Percentiles rank a stretch among this genome's conserved stretches.
Conservation (phyloP, 2,329 filamentous ascomycete species). For the Aaosphaeria pasadenensis region DNA sequence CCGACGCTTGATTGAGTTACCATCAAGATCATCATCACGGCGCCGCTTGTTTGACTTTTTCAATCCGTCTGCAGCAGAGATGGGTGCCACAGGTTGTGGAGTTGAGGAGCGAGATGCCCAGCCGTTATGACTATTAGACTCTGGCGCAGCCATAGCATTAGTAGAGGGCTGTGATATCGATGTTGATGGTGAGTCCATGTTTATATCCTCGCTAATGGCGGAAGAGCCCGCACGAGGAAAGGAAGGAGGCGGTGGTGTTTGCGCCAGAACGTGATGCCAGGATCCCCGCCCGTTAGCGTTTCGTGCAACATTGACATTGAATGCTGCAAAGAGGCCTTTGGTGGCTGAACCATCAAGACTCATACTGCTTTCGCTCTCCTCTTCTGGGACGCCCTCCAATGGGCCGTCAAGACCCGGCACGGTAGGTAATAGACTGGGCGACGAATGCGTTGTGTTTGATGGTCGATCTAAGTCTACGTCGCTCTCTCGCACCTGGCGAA, state of each 20-base stretch:
- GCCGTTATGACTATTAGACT: slow-evolving; percentile 17
- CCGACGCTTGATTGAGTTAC: slow-evolving; percentile 81
- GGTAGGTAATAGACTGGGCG: slow-evolving; percentile 62
- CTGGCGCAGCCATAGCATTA: slow-evolving; percentile 11
- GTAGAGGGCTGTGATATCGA: slow-evolving; percentile 18
- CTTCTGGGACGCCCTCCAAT: slow-evolving; percentile 68
- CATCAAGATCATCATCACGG: slow-evolving; percentile 87
- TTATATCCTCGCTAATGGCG: slow-evolving; percentile 63
- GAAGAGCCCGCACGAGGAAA: slow-evolving; percentile 56
- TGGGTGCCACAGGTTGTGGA: slow-evolving; percentile 34
- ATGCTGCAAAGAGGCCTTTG: slow-evolving; percentile 59
- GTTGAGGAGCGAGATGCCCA: slow-evolving; percentile 35
- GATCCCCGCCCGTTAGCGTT: slow-evolving; percentile 71
- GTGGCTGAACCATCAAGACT: slow-evolving; percentile 41
- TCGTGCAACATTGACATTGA: slow-evolving; percentile 70
- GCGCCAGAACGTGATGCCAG: slow-evolving; percentile 73
- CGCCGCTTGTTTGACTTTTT: slow-evolving; percentile 64
- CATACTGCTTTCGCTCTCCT: slow-evolving; percentile 58
- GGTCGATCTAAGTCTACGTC: slow-evolving; percentile 61
- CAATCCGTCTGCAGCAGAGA: slow-evolving; percentile 39
- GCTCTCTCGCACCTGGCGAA: slow-evolving; percentile 89
- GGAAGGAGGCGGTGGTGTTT: slow-evolving; percentile 56
- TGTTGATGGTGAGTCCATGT: slow-evolving; percentile 64
- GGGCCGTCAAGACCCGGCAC: slow-evolving; percentile 55
- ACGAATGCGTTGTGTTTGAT: slow-evolving; percentile 62